Base-by-base conservation (phyloP, 139 green algal species). In the Chlorella sp. region DNA sequence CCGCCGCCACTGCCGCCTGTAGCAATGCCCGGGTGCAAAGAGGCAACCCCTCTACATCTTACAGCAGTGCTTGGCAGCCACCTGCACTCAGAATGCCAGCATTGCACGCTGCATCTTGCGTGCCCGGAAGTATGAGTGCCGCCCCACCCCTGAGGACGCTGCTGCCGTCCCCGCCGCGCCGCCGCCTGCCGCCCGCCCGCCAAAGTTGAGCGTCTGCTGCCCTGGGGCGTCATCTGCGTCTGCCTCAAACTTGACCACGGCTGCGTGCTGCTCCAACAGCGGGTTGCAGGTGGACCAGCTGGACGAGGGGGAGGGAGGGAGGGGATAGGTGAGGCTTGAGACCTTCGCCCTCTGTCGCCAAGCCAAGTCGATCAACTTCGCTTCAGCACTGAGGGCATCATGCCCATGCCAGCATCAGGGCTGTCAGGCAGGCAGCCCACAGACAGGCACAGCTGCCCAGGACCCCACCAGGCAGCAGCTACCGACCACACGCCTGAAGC, bases 401-500 rank as follows among this genome's bases (percentile, higher is more conserved):
- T n/a, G n/a, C n/a, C n/a, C n/a, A n/a, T n/a, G n/a, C n/a, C n/a
- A n/a, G n/a, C n/a, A n/a, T n/a, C n/a, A n/a, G n/a, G n/a, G n/a
- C n/a, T n/a, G n/a, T n/a, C 46, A 22, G 32, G 68, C n/a, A 74
- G 43, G 28, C 73, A 67, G 36, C 73, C 48, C 38, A 60, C 60
- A 40, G 14, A 14, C 38, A 26, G 58, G 44, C 43, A 77, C 46
- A 26, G 4, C n/a, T n/a, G n/a, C n/a, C n/a, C n/a, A n/a, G n/a
- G n/a, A n/a, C n/a, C n/a, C n/a, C n/a, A n/a, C n/a, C n/a, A n/a
- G n/a, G n/a, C n/a, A n/a, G n/a, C n/a, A n/a, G n/a, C n/a, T n/a
- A n/a, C n/a, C n/a, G n/a, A n/a, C 43, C 70, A 60, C 48, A 2
- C 88, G 93, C 69, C 84, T 91, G 89, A 95, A 97, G 72, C 95